Evolutionary conservation across 306 rosid genomes (phyloP).

Genomic region (Lathyrus oleraceus): DNA sequence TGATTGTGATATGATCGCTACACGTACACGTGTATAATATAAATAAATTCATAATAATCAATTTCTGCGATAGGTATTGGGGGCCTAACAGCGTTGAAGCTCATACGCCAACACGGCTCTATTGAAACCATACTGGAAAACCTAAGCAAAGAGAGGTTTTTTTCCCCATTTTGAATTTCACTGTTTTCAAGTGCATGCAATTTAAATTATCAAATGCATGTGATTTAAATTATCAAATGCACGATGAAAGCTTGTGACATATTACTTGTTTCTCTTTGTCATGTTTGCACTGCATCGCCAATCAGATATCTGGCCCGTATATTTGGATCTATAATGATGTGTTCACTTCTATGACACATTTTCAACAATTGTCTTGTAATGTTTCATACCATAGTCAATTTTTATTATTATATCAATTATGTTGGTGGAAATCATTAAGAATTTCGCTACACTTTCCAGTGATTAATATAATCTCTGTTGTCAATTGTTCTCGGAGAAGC

Average conservation of each 20-base stretch:
- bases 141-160: conserved; percentile 81
- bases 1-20: conserved; percentile 11
- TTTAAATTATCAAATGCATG: not conserved
- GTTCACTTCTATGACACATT: conserved; percentile 1
- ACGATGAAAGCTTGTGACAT: conserved; percentile 5
- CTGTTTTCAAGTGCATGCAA: conserved; percentile 16
- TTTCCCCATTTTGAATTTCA: conserved; percentile 22
- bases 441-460: not conserved
- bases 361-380: conserved; percentile 7
- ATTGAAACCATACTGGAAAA: conserved; percentile 86
- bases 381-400: conserved; percentile 2
- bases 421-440: not conserved
- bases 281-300: conserved; percentile 8
- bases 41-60: conserved; percentile 1
- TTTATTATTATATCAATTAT: conserved; percentile 16
- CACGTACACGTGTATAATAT: conserved; percentile 21
- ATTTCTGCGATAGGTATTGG: conserved; percentile 76
- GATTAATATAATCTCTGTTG: conserved; percentile 8
- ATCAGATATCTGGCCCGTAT: conserved; percentile 23
- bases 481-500: conserved; percentile 3
- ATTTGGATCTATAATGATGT: conserved; percentile 23
- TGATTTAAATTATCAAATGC: not conserved
- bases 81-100: conserved; percentile 92
- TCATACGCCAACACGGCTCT: conserved; percentile 90
- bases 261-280: conserved; percentile 25